Percentiles rank a stretch among this genome's conserved stretches.
Conservation (phyloP, 768 basidiomycete genomes). For the Suillus tomentosus region DNA sequence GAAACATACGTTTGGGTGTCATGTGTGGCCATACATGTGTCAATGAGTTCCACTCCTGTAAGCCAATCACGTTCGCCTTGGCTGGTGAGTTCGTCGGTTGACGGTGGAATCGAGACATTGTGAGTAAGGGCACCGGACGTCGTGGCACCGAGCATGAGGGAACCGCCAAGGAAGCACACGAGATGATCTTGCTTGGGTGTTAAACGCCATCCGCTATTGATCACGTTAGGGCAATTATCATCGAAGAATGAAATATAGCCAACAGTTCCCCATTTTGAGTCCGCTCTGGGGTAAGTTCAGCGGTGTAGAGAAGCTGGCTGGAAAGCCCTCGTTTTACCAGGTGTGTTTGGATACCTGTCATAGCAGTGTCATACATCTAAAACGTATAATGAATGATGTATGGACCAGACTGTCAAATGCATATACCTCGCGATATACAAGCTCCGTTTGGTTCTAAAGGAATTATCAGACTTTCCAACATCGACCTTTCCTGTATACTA, state of each 20-base stretch:
- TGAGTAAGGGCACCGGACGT: constrained; percentile 54
- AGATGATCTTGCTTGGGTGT: constrained; percentile 94
- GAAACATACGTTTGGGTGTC: constrained; percentile 74
- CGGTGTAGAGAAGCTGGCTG: constrained; percentile 71
- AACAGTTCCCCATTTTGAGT: constrained; percentile 35
- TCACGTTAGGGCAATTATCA: constrained; percentile 1
- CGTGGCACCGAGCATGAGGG: constrained; percentile 88
- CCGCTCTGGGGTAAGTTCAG: constrained; percentile 73
- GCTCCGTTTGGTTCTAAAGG: constrained; percentile 67
- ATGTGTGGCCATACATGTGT: constrained; percentile 87
- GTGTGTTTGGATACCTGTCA: constrained; percentile 75
- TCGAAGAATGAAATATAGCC: constrained; percentile 18
- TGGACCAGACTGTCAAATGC: constrained; percentile 20
- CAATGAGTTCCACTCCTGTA: constrained; percentile 76
- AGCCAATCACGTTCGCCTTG: constrained; percentile 77
- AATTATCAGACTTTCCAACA: constrained; percentile 8
- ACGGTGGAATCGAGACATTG: constrained; percentile 69
- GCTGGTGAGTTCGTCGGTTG: constrained; percentile 58
- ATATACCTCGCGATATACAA: constrained; percentile 70
- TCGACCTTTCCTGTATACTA: not conserved
- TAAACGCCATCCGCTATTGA: constrained; percentile 61
- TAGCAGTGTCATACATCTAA: constrained; percentile 89
- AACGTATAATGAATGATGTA: constrained; percentile 10
- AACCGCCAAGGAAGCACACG: constrained; percentile 92
- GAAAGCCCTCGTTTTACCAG: constrained; percentile 66